Evolutionary conservation across 441 rosid species (phyloP), one percentile per base, ranked within the genome.

Genomic region (Macaranga tanarius): DNA sequence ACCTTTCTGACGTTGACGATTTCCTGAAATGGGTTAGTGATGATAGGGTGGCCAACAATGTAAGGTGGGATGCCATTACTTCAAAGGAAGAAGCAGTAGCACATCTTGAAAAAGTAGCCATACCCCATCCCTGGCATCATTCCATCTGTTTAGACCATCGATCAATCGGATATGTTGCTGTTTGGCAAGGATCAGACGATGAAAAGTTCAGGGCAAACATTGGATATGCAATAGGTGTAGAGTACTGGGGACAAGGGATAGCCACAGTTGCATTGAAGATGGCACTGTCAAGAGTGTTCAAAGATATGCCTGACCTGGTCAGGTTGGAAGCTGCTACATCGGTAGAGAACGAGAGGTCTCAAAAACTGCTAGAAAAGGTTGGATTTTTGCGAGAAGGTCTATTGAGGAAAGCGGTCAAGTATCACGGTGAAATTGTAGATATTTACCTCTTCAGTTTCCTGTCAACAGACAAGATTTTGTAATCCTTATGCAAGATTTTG

Each of bases 321-420:
- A 42, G 45, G 11, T 0, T 42, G 45, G 45, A 42, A 28, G n/a
- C 42, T 59, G 65, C 83, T 86, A 34, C 52, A 4, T 20, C 7
- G 5, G 10, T n/a, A 20, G 26, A 55, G 11, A 55, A 55, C 26
- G 22, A 55, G 26, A 22, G 7, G 15, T 55, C 59, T 22, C 59
- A 55, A 22, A 55, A 10, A 10, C 1, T 20, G 25, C 4, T 87
- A 71, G 89, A 85, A 76, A 88, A 87, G 70, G 84, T 67, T 70
- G 90, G 91, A 70, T 86, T 87, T 67, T 16, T 31, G 63, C 81
- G 79, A 69, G 88, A 90, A 69, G 89, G 90, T 34, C 61, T 87
- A 78, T 63, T 88, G 25, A 83, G 89, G 77, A 87, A 84, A 62
- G 82, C 80, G 16, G 80, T 77, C 2, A 70, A 65, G 69, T 80